A percentile compares a stretch with the other conserved stretches of the same genome.
These are phyloP conservation scores for Salix viminalis DNA, from an alignment of 345 rosid species.

Conservation along the genomic window DNA sequence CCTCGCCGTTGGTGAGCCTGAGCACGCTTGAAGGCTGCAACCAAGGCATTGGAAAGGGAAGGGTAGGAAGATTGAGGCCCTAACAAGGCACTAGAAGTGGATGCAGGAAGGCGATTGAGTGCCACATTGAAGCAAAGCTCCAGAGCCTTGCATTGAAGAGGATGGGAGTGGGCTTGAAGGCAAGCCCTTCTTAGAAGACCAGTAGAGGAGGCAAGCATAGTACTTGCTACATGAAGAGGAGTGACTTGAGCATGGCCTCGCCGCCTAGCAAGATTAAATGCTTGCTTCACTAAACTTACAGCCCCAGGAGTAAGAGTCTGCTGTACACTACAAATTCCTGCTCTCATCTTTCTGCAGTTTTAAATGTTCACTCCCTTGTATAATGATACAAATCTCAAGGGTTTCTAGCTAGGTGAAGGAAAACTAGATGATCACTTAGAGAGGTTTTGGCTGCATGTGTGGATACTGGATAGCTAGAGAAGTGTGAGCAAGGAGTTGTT, in stretches of 20 bases:
- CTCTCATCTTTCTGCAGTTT: conserved; percentile 49
- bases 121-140: conserved; percentile 99
- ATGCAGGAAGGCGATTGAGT: conserved; percentile 87
- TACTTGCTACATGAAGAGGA: conserved; percentile 93
- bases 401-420: neutral
- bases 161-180: conserved; percentile 89
- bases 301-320: conserved; percentile 83
- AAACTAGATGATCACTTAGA: neutral
- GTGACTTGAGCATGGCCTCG: conserved; percentile 97
- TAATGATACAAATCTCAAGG: neutral
- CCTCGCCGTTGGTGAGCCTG: conserved; percentile 98
- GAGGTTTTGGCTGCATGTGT: conserved; percentile 9
- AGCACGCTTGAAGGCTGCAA: conserved; percentile 96
- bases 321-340: conserved; percentile 81
- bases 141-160: conserved; percentile 88
- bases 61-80: conserved; percentile 59
- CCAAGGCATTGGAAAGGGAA: conserved; percentile 82
- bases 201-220: conserved; percentile 70
- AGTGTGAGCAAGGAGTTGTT: conserved; percentile 1
- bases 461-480: conserved; percentile 6
- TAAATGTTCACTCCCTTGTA: neutral
- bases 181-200: conserved; percentile 86
- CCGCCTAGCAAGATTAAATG: conserved; percentile 65
- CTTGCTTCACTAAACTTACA: conserved; percentile 65
- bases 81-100: conserved; percentile 56